Conservation (phyloP, 2,329 filamentous ascomycete genomes). For the Sclerotinia spermophila region DNA sequence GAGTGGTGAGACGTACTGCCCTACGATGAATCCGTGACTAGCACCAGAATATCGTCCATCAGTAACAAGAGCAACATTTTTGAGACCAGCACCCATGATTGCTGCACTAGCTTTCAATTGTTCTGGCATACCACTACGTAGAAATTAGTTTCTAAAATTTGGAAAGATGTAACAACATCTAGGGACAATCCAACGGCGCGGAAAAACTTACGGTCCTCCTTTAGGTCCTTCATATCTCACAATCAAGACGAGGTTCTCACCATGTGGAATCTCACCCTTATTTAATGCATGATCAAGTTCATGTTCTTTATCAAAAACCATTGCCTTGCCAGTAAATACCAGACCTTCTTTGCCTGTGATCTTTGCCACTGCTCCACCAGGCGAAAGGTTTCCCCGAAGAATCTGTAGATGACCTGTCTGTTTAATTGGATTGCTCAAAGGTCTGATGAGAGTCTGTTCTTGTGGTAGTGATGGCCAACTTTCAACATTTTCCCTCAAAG, state of each 20-base stretch:
- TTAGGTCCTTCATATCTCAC: constrained; percentile 93
- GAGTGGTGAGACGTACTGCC: constrained; percentile 48
- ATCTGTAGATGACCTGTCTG: constrained; percentile 83
- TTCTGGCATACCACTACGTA: constrained; percentile 77
- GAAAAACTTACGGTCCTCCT: constrained; percentile 60
- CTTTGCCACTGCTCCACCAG: constrained; percentile 86
- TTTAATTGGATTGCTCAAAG: constrained; percentile 74
- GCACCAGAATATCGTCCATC: constrained; percentile 89
- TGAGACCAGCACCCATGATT: constrained; percentile 87
- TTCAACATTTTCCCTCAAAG: constrained; percentile 75
- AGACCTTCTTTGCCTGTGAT: constrained; percentile 95
- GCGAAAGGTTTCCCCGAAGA: constrained; percentile 80
- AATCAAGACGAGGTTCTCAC: constrained; percentile 81
- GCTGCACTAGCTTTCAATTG: constrained; percentile 84
- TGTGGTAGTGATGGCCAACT: constrained; percentile 73
- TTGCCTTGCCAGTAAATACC: constrained; percentile 72
- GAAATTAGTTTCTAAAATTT: background rate
- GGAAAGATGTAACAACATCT: no score
- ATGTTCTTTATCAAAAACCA: constrained; percentile 83
- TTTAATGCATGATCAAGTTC: constrained; percentile 73
- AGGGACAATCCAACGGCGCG: no score
- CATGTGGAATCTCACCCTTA: constrained; percentile 61
- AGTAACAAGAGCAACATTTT: constrained; percentile 85
- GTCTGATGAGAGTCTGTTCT: constrained; percentile 78
- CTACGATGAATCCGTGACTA: constrained; percentile 74